Percentiles rank a stretch among this genome's conserved stretches.
Evolutionary conservation across 1,139 yeast genomes (phyloP).

Genomic region (Diutina pseudorugosa): DNA sequence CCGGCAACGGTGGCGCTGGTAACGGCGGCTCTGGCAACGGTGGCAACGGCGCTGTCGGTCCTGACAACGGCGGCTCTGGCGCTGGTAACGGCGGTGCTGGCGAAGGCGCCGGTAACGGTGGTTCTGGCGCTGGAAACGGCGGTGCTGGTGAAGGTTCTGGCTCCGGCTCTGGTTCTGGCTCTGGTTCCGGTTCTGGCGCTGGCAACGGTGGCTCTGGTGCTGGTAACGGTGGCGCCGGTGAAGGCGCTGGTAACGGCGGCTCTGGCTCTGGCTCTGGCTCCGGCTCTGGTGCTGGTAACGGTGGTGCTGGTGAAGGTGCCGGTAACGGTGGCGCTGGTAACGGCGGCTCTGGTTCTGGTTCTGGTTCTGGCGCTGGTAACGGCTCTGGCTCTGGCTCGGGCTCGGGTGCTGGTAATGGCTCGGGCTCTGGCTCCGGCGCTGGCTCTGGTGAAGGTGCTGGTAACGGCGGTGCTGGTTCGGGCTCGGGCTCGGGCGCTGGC

Average conservation of each 20-base stretch:
- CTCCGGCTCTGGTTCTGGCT: neutral
- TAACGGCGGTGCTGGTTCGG: neutral
- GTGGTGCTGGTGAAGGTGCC: neutral
- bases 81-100: neutral
- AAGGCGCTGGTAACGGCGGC: neutral
- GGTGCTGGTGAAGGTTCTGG: neutral
- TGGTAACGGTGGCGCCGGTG: neutral
- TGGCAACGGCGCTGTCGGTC: neutral
- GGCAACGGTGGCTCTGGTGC: neutral
- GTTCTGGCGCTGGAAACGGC: neutral
- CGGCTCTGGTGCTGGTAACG: neutral
- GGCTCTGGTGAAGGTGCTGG: neutral
- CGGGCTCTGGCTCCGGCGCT: neutral
- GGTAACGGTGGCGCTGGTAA: neutral
- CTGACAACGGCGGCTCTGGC: neutral
- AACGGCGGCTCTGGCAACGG: neutral
- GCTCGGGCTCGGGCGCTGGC: neutral
- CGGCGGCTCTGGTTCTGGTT: neutral
- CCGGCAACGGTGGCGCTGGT: neutral
- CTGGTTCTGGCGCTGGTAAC: neutral
- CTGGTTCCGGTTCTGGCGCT: neutral
- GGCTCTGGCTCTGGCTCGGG: neutral
- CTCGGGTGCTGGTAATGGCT: neutral
- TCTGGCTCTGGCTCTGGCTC: neutral
- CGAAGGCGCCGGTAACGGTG: neutral